Conservation (phyloP, 768 basidiomycete species). For the Rhodotorula graminis region DNA sequence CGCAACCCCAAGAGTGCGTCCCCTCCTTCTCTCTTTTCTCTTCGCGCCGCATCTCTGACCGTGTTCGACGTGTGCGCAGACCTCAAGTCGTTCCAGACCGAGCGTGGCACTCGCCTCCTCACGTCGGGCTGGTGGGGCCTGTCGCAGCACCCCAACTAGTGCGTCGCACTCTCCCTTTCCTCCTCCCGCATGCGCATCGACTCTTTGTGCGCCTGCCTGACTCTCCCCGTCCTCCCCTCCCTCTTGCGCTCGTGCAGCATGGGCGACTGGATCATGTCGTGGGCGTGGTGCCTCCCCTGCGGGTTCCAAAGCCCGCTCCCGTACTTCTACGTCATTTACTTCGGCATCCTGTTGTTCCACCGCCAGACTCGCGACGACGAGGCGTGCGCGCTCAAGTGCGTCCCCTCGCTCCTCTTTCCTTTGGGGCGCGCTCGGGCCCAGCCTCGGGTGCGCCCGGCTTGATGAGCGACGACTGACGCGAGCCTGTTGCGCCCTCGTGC, state of each 20-base stretch:
- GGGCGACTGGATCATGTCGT: slow-evolving; percentile 65
- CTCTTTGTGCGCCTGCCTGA: too few relatives aligned
- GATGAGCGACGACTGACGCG: not conserved
- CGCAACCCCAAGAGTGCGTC: slow-evolving; percentile 79
- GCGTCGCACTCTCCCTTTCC: slow-evolving; percentile 47
- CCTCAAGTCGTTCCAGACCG: slow-evolving; percentile 70
- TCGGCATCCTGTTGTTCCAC: slow-evolving; percentile 80
- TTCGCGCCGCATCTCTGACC: not conserved
- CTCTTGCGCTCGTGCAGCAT: slow-evolving; percentile 5
- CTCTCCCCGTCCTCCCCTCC: not conserved
- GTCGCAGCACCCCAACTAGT: slow-evolving; percentile 87
- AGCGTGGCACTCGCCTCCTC: slow-evolving; percentile 79
- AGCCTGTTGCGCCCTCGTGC: not conserved
- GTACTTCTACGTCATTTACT: slow-evolving; percentile 90
- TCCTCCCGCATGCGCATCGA: too few relatives aligned
- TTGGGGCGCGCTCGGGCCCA: too few relatives aligned
- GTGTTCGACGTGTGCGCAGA: slow-evolving; percentile 52
- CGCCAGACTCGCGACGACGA: slow-evolving; percentile 88
- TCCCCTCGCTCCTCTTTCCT: slow-evolving; percentile 9
- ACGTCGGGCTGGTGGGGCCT: slow-evolving; percentile 97
- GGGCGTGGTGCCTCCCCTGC: slow-evolving; percentile 89
- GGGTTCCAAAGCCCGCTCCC: slow-evolving; percentile 89
- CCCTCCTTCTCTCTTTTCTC: not conserved
- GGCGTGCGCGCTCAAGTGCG: slow-evolving; percentile 79
- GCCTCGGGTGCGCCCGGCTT: too few relatives aligned